phyloP scores from a whole-genome alignment of 192 early-diverging fungal genomes.

The Powellomyces hirtus region DNA sequence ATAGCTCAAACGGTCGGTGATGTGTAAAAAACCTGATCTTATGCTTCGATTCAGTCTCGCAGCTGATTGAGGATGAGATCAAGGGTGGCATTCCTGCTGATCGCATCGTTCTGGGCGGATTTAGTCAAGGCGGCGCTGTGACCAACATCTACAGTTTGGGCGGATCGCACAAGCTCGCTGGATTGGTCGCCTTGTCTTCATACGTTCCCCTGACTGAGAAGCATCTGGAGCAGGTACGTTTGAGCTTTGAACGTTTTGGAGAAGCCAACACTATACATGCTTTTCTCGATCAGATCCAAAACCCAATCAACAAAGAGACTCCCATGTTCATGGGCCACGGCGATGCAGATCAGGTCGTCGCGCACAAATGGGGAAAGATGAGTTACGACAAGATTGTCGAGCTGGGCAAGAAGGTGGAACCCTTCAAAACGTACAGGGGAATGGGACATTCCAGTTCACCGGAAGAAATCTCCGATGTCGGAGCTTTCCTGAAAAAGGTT shows the following conservation, averaged over 20 bases:
- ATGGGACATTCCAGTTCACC: constrained; percentile 73
- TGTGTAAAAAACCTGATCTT: not conserved
- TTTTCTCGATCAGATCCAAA: not conserved
- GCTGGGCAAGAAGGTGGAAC: constrained; percentile 58
- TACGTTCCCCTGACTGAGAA: constrained; percentile 68
- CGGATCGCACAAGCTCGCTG: constrained; percentile 66
- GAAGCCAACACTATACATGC: not conserved
- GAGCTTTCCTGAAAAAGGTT: constrained; percentile 53
- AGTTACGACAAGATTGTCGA: constrained; percentile 61
- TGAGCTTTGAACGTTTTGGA: not conserved
- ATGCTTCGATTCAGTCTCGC: constrained; percentile 37
- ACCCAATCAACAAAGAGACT: constrained; percentile 39
- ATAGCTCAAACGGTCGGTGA: too few relatives aligned
- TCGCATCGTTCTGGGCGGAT: constrained; percentile 90
- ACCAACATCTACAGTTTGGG: constrained; percentile 69
- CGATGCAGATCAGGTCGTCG: constrained; percentile 67
- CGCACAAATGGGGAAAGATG: constrained; percentile 69
- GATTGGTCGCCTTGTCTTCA: constrained; percentile 72
- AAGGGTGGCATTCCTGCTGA: constrained; percentile 72
- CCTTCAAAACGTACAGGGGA: constrained; percentile 73
- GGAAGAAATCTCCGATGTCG: constrained; percentile 71
- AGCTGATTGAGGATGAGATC: constrained; percentile 71
- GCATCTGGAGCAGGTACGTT: constrained; percentile 33
- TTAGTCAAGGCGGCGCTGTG: constrained; percentile 86
- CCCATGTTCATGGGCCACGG: constrained; percentile 90